Conservation (phyloP, 2,329 filamentous ascomycete genomes). For the Myrmaecium sp. region DNA sequence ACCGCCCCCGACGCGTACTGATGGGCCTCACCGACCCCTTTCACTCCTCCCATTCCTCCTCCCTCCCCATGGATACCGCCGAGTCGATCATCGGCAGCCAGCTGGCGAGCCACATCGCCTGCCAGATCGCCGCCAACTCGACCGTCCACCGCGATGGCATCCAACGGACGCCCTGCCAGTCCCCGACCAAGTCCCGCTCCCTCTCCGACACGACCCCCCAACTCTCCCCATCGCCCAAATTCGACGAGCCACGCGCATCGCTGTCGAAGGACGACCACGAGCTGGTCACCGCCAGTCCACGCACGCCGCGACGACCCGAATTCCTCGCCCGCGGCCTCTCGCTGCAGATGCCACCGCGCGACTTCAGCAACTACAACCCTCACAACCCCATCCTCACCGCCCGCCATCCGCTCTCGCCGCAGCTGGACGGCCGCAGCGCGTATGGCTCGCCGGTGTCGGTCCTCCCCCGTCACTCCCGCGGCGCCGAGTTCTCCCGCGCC, state of each 20-base stretch:
- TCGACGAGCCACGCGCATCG: slow-evolving; percentile 18
- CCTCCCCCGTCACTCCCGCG: slow-evolving; percentile 72
- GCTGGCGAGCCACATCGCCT: slow-evolving; percentile 7
- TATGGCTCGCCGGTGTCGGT: slow-evolving; percentile 81
- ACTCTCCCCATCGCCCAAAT: slow-evolving; percentile 29
- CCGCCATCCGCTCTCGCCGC: slow-evolving; percentile 60
- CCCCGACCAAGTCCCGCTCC: slow-evolving; percentile 24
- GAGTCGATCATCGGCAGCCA: slow-evolving; percentile 8
- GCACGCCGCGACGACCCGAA: slow-evolving; percentile 53
- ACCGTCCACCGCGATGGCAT: too few relatives aligned
- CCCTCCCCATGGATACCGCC: slow-evolving; percentile 7
- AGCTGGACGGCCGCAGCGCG: slow-evolving; percentile 67
- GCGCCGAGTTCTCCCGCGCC: slow-evolving; percentile 81
- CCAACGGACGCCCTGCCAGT: slow-evolving; percentile 16
- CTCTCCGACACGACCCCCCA: slow-evolving; percentile 27
- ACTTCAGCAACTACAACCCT: slow-evolving; percentile 21
- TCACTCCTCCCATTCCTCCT: too few relatives aligned
- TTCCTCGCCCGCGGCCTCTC: slow-evolving; percentile 48
- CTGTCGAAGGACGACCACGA: slow-evolving; percentile 29
- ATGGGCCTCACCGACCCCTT: too few relatives aligned
- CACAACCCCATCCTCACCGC: slow-evolving; percentile 27
- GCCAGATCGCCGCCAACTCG: too few relatives aligned
- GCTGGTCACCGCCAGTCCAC: slow-evolving; percentile 20
- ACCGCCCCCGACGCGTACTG: too few relatives aligned
- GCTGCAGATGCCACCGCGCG: slow-evolving; percentile 48